Conservation (phyloP, 108 stramenopile species). For the Poteriospumella lacustris region DNA sequence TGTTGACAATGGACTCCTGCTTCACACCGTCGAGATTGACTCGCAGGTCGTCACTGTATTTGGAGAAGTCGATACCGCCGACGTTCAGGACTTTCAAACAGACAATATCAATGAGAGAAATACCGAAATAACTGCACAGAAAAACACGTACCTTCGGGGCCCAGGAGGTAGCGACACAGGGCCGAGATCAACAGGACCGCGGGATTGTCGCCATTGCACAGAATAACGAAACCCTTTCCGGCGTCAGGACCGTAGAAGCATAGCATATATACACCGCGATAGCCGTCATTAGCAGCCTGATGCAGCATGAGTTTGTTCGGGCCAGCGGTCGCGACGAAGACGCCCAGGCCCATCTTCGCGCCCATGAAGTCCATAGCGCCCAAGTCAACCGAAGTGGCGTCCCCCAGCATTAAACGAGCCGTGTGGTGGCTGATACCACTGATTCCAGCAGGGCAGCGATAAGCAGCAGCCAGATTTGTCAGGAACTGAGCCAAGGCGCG, state of each 20-base stretch:
- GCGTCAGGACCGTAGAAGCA: slow-evolving; percentile 37
- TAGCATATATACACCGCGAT: slow-evolving; percentile 29
- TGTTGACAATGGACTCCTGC: slow-evolving; percentile 3
- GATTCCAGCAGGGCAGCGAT: background rate
- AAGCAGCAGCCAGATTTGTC: slow-evolving; percentile 12
- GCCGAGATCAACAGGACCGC: slow-evolving; percentile 24
- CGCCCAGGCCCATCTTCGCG: slow-evolving; percentile 29
- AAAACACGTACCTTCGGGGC: background rate
- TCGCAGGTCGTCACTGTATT: slow-evolving; percentile 8
- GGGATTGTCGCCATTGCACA: slow-evolving; percentile 37
- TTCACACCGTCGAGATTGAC: background rate
- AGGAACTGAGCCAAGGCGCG: slow-evolving; percentile 19
- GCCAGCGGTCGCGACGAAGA: slow-evolving; percentile 28
- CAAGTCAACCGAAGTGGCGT: background rate
- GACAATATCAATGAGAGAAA: background rate
- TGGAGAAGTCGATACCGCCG: background rate
- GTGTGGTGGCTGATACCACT: slow-evolving; percentile 9
- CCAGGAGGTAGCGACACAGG: background rate
- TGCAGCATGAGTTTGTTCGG: slow-evolving; percentile 31
- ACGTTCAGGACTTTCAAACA: background rate
- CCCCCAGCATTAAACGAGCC: slow-evolving; percentile 24
- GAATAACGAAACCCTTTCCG: slow-evolving; percentile 1
- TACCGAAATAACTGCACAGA: background rate
- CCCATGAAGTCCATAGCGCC: slow-evolving; percentile 31
- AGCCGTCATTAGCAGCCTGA: slow-evolving; percentile 39